Conservation (phyloP, 805 yeast species). For the Barnettozyma californica region DNA sequence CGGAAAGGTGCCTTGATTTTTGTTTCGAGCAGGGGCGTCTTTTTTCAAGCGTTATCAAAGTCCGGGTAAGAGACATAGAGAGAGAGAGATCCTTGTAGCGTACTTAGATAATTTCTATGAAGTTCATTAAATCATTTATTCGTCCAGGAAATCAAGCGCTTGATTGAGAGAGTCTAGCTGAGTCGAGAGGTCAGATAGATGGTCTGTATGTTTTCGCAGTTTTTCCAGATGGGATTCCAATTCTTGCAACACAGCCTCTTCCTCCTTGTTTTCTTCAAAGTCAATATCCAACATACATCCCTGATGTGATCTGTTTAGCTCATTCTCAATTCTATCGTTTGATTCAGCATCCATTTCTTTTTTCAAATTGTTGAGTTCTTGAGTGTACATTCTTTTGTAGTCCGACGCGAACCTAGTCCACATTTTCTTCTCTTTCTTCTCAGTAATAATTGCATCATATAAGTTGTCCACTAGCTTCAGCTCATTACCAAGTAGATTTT, state of each 20-base stretch:
- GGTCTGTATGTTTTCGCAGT: slow-evolving; percentile 10
- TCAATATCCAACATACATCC: slow-evolving; percentile 2
- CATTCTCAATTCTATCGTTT: not conserved
- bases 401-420: slow-evolving; percentile 11
- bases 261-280: not conserved
- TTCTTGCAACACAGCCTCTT: slow-evolving; percentile 10
- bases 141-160: not conserved
- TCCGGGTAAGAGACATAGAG: not conserved
- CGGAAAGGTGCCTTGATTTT: not conserved
- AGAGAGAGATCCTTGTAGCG: no score
- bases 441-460: slow-evolving; percentile 9
- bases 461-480: slow-evolving; percentile 13
- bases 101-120: not conserved
- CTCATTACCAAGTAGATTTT: slow-evolving; percentile 17
- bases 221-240: slow-evolving; percentile 14
- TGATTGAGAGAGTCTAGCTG: slow-evolving; percentile 10
- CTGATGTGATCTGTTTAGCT: not conserved
- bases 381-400: slow-evolving; percentile 10
- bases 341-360: slow-evolving; percentile 6
- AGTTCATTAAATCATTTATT: not conserved
- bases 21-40: not conserved
- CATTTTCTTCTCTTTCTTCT: slow-evolving; percentile 9
- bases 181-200: slow-evolving; percentile 9
- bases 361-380: slow-evolving; percentile 10
- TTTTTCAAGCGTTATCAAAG: not conserved